Conservation (phyloP, 352 stramenopile genomes). For the Pythium sp. region DNA sequence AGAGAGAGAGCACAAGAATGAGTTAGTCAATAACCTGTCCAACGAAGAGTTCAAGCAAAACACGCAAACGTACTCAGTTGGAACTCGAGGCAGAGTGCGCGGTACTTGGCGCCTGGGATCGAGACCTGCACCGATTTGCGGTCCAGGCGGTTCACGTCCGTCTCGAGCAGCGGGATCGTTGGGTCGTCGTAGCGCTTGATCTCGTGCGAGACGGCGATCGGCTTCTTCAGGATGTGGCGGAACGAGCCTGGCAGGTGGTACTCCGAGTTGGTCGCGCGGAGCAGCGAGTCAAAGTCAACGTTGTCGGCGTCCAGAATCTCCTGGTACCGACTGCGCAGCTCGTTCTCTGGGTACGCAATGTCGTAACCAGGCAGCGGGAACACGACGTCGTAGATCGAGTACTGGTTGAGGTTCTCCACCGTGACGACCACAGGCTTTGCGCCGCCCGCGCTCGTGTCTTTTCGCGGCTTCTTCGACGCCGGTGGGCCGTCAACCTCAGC, state of each 20-base stretch:
- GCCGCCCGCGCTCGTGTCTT: conserved; percentile 13
- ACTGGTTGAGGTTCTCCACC: conserved; percentile 88
- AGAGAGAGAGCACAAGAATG: not conserved
- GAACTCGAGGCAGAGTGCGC: conserved; percentile 80
- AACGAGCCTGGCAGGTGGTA: conserved; percentile 93
- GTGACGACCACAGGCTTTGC: conserved; percentile 57
- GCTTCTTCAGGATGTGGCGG: conserved; percentile 89
- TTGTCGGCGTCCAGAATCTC: conserved; percentile 54
- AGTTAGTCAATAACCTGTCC: not conserved
- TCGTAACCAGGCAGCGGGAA: conserved; percentile 94
- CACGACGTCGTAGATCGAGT: conserved; percentile 94
- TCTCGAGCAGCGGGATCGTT: conserved; percentile 90
- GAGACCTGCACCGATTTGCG: conserved; percentile 35
- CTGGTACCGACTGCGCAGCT: conserved; percentile 64
- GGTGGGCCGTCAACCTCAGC: conserved; percentile 29
- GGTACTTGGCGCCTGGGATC: conserved; percentile 56
- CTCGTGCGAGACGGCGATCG: conserved; percentile 86
- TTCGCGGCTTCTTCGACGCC: conserved; percentile 36
- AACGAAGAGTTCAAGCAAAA: not conserved
- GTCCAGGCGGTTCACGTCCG: conserved; percentile 87
- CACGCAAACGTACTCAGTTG: conserved; percentile 48
- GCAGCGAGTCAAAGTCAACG: conserved; percentile 68
- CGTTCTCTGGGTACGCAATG: conserved; percentile 86
- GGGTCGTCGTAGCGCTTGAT: conserved; percentile 93
- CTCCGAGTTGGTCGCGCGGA: conserved; percentile 78